phyloP scores from a whole-genome alignment of 1,284 basidiomycete species.

The Trichosporon sp. region DNA sequence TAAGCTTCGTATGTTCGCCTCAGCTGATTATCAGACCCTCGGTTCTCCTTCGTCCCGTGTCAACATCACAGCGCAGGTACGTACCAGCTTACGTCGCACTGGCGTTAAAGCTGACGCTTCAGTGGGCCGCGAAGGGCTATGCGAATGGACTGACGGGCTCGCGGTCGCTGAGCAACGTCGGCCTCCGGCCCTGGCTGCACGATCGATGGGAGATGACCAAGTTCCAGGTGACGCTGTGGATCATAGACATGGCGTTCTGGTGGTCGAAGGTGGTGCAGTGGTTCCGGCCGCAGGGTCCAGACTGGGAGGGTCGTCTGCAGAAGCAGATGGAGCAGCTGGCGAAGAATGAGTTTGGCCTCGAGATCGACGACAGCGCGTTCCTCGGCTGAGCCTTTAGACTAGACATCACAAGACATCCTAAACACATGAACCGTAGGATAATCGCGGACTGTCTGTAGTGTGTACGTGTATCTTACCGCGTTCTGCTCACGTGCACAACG shows the following conservation, averaged over 20 bases:
- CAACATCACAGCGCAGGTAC: constrained; percentile 66
- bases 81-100: constrained; percentile 8
- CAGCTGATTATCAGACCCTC: constrained; percentile 56
- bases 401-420: not conserved
- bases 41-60: constrained; percentile 81
- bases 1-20: constrained; percentile 43
- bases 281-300: constrained; percentile 32
- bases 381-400: constrained; percentile 33
- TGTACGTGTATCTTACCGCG: not conserved
- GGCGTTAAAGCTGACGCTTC: not conserved
- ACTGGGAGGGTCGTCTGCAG: constrained; percentile 47
- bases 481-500: not conserved
- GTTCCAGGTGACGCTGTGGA: constrained; percentile 49
- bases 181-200: constrained; percentile 42
- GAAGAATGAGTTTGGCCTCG: constrained; percentile 53
- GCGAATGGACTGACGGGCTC: constrained; percentile 56
- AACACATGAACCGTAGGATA: not conserved
- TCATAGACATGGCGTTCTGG: constrained; percentile 52
- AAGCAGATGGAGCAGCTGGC: constrained; percentile 51
- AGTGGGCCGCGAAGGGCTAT: constrained; percentile 52
- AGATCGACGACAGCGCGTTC: constrained; percentile 50
- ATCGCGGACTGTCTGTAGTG: not conserved
- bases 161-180: constrained; percentile 44
- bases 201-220: constrained; percentile 46
- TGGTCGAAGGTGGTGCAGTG: constrained; percentile 38